Evolutionary conservation across 2,329 filamentous ascomycete species (phyloP).

Genomic region (Corniculantispora saksenae): DNA sequence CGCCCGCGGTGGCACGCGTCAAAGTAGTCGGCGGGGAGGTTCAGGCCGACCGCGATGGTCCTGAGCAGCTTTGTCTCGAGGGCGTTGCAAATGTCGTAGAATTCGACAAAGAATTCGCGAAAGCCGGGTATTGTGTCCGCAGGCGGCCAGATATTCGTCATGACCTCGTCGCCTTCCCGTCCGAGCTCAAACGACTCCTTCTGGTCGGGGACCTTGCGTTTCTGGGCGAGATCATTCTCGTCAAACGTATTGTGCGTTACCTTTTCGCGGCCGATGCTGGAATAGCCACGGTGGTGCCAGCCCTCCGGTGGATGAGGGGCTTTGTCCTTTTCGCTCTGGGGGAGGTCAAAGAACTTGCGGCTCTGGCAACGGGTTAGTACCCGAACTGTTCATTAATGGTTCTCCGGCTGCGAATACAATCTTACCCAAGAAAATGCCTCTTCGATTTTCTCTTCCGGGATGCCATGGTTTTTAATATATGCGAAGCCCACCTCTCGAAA

Average conservation of each 20-base stretch:
- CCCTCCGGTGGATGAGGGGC: constrained; percentile 34
- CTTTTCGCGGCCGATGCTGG: constrained; percentile 37
- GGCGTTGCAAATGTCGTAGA: constrained; percentile 69
- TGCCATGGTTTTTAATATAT: constrained; percentile 36
- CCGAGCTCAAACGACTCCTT: constrained; percentile 45
- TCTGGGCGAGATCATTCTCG: not conserved
- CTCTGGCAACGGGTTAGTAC: constrained; percentile 21
- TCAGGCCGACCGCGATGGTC: constrained; percentile 74
- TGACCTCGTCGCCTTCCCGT: constrained; percentile 31
- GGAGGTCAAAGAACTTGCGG: constrained; percentile 33
- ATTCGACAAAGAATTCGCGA: constrained; percentile 45
- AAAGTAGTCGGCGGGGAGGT: constrained; percentile 67
- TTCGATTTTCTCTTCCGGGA: constrained; percentile 36
- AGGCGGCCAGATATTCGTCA: constrained; percentile 32
- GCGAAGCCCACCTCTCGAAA: constrained; percentile 36
- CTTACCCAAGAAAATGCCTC: constrained; percentile 40
- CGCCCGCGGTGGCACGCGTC: constrained; percentile 59
- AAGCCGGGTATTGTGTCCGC: constrained; percentile 29
- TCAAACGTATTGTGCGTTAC: constrained; percentile 34
- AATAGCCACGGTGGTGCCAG: constrained; percentile 40
- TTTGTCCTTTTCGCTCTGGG: constrained; percentile 33
- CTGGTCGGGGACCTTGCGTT: constrained; percentile 30
- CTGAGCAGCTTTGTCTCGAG: constrained; percentile 75
- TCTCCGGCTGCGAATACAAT: no score
- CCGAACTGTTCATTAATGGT: not conserved